These are phyloP conservation scores for Phlegmacium glaucopus DNA, from an alignment of 768 basidiomycete genomes.

Conservation along the genomic window DNA sequence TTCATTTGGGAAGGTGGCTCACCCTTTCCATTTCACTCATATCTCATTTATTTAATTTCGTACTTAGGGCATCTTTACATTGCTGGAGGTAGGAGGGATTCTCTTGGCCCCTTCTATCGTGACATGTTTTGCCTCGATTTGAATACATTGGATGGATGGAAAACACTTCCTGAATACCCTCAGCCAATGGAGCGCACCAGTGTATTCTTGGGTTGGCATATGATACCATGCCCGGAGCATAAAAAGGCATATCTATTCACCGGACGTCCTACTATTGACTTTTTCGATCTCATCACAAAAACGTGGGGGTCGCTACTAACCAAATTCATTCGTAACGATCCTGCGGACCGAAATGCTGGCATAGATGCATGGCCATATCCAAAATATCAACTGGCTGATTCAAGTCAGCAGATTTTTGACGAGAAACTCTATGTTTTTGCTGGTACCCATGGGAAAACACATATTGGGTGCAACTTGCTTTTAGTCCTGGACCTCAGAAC, in stretches of 20 bases:
- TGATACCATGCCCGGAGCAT: constrained; percentile 19
- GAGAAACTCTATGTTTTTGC: constrained; percentile 38
- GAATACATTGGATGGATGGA: too few species aligned
- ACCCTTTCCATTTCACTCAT: neutral
- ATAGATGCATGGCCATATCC: constrained; percentile 24
- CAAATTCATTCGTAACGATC: constrained; percentile 16
- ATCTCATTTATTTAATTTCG: neutral
- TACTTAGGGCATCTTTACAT: constrained; percentile 25
- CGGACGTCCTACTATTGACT: constrained; percentile 25
- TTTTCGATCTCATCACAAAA: constrained; percentile 33
- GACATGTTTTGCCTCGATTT: constrained; percentile 25
- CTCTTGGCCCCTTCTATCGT: constrained; percentile 22
- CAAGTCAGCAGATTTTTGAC: constrained; percentile 21
- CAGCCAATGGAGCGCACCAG: constrained; percentile 8
- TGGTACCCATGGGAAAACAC: constrained; percentile 23
- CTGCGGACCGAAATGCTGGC: constrained; percentile 14
- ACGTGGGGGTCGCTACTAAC: constrained; percentile 28
- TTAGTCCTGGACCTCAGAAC: constrained; percentile 34
- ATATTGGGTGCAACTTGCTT: constrained; percentile 35
- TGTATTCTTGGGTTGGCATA: constrained; percentile 17
- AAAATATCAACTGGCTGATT: constrained; percentile 5
- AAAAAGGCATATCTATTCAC: constrained; percentile 36
- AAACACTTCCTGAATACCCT: constrained; percentile 23
- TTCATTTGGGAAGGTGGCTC: constrained; percentile 28
- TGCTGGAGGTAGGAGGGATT: constrained; percentile 22